These are phyloP conservation scores for Tetrahymena borealis DNA, from an alignment of 73 alveolate species.

Conservation along the genomic window DNA sequence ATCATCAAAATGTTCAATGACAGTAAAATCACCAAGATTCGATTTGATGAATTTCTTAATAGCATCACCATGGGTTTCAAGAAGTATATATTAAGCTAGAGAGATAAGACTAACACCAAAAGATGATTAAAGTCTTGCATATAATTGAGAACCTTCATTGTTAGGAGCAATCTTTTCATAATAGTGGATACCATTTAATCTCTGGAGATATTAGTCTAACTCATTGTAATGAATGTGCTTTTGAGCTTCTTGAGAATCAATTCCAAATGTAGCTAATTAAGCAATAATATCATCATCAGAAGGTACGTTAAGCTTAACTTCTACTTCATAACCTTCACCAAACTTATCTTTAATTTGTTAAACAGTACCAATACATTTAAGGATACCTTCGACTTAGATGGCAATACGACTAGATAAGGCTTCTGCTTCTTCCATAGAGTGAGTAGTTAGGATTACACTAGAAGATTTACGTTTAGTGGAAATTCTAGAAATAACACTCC, in stretches of 20 bases:
- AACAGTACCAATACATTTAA: constrained; percentile 87
- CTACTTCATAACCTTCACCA: constrained; percentile 94
- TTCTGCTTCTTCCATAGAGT: constrained; percentile 97
- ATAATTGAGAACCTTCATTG: constrained; percentile 36
- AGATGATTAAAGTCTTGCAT: constrained; percentile 33
- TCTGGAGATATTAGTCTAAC: background rate
- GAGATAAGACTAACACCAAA: constrained; percentile 8
- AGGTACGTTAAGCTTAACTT: constrained; percentile 63
- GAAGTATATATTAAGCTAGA: constrained; percentile 29
- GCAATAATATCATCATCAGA: constrained; percentile 46
- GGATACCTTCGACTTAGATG: constrained; percentile 88
- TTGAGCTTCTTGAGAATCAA: background rate
- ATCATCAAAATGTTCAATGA: constrained; percentile 47
- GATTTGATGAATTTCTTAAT: constrained; percentile 4
- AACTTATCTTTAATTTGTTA: constrained; percentile 83
- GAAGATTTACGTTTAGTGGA: constrained; percentile 85
- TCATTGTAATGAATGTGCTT: constrained; percentile 12
- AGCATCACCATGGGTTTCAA: constrained; percentile 32
- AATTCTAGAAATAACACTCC: constrained; percentile 91
- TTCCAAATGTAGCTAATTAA: constrained; percentile 8
- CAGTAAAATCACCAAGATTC: constrained; percentile 20
- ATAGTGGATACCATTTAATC: constrained; percentile 6
- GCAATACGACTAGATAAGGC: constrained; percentile 86
- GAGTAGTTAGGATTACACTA: constrained; percentile 87
- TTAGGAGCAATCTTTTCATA: constrained; percentile 1